Evolutionary conservation across 2,329 filamentous ascomycete species (phyloP), one percentile per base, ranked within the genome.

Genomic region (Fusarium sublunatum): DNA sequence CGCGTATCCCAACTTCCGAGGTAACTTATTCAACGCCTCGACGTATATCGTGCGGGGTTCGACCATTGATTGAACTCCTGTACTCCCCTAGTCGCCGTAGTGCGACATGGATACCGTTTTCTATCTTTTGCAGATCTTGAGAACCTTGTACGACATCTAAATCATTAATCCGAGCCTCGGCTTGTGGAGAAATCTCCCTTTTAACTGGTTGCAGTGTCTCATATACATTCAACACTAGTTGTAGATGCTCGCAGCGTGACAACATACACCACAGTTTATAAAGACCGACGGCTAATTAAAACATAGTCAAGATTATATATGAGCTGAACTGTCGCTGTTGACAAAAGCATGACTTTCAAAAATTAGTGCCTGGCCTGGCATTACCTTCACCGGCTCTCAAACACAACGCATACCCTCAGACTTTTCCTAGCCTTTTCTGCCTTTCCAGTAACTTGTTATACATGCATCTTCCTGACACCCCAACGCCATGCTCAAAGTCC

Each of bases 401-500:
- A 31, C n/a, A 36, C 44, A n/a, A 31, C 19, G 13, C 26, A 25
- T 13, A 10, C 32, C 19, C 29, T 35, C 36, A 15, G 35, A 13
- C 41, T 59, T 59, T 63, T 55, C 51, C 29, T 38, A 7, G 36
- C 31, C 31, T 47, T 43, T 54, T 53, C 35, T 50, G 36, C 36
- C 44, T 53, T 49, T 59, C 35, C 41, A 42, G 19, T 43, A 39
- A 12, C 22, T 43, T 61, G 41, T 11, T 49, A 58, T 44, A 68
- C 43, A 56, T 56, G 49, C 46, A 61, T 54, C 58, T 59, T 34
- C 43, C 47, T 45, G 38, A 56, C 50, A 22, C 65, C 65, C 24
- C 40, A 72, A 72, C 70, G 70, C 70, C 70, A 50, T 72, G 70
- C 70, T 71, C 56, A 72, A 68, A 70, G 54, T 65, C 55, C 54